These are phyloP conservation scores for Moelleriella libera DNA, from an alignment of 2,329 filamentous ascomycete species.

Conservation along the genomic window DNA sequence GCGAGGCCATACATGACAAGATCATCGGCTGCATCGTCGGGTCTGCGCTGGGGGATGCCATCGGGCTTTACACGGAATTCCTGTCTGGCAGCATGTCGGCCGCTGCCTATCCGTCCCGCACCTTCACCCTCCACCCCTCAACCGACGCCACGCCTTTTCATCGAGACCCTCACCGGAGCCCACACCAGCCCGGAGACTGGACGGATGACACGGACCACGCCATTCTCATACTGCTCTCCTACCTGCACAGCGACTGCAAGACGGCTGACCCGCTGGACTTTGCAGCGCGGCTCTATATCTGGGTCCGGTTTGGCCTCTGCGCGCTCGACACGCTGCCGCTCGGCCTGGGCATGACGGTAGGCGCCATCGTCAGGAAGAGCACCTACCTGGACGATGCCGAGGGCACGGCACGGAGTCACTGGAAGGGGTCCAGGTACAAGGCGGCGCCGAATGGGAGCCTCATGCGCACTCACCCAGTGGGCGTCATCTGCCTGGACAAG, in stretches of 20 bases:
- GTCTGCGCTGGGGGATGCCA: constrained; percentile 37
- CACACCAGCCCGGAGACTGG: constrained; percentile 28
- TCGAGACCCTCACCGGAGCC: constrained; percentile 28
- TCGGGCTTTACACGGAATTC: constrained; percentile 41
- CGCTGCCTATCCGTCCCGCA: constrained; percentile 20
- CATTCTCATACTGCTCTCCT: constrained; percentile 32
- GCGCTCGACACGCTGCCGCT: constrained; percentile 30
- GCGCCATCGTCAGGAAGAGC: constrained; percentile 24
- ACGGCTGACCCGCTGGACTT: constrained; percentile 23
- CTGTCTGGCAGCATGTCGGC: constrained; percentile 20
- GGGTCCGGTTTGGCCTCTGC: constrained; percentile 31
- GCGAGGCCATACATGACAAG: constrained; percentile 17
- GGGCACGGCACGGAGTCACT: constrained; percentile 22
- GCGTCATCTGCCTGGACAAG: constrained; percentile 28
- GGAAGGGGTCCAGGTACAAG: constrained; percentile 22
- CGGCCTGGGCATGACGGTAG: constrained; percentile 32
- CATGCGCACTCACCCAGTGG: constrained; percentile 38
- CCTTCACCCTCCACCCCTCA: constrained; percentile 22
- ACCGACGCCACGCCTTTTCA: constrained; percentile 24
- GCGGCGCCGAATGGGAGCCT: constrained; percentile 36
- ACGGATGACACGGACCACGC: constrained; percentile 43
- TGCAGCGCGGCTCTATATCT: constrained; percentile 28
- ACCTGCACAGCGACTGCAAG: constrained; percentile 25
- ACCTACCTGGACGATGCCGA: constrained; percentile 25
- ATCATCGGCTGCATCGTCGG: constrained; percentile 32